A percentile compares a stretch with the other conserved stretches of the same genome.
These are phyloP conservation scores for Suillus fuscotomentosus DNA, from an alignment of 768 basidiomycete species.

Conservation along the genomic window DNA sequence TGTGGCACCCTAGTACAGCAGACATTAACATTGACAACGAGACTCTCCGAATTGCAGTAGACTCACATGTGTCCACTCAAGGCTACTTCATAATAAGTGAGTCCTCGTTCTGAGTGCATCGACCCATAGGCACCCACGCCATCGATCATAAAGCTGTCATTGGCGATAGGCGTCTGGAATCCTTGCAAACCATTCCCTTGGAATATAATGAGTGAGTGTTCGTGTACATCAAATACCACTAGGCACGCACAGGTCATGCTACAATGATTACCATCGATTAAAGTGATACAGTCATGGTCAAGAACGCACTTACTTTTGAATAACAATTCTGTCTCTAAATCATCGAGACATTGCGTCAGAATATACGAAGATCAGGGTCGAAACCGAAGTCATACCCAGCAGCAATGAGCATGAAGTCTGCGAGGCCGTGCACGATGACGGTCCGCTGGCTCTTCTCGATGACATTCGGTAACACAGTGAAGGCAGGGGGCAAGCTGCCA, in stretches of 20 bases:
- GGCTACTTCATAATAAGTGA: background rate
- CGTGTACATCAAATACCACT: no score
- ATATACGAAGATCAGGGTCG: background rate
- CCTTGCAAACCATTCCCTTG: background rate
- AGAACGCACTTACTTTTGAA: background rate
- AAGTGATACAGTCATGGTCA: background rate
- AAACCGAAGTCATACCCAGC: background rate
- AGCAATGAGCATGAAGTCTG: background rate
- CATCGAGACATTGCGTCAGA: background rate
- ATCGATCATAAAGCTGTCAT: background rate
- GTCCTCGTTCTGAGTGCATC: background rate
- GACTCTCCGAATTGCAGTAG: background rate
- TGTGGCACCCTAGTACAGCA: background rate
- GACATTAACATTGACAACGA: background rate
- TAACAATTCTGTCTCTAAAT: background rate
- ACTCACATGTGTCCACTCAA: background rate
- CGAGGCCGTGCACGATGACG: background rate
- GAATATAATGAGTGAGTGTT: no score
- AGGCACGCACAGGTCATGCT: background rate
- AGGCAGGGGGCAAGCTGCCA: background rate
- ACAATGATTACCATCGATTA: conserved; percentile 33
- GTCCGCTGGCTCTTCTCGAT: background rate
- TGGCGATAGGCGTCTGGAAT: background rate
- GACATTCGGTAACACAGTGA: background rate
- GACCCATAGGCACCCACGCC: background rate